Conservation (phyloP, 2,329 filamentous ascomycete genomes). For the Pyrenophora graminea region DNA sequence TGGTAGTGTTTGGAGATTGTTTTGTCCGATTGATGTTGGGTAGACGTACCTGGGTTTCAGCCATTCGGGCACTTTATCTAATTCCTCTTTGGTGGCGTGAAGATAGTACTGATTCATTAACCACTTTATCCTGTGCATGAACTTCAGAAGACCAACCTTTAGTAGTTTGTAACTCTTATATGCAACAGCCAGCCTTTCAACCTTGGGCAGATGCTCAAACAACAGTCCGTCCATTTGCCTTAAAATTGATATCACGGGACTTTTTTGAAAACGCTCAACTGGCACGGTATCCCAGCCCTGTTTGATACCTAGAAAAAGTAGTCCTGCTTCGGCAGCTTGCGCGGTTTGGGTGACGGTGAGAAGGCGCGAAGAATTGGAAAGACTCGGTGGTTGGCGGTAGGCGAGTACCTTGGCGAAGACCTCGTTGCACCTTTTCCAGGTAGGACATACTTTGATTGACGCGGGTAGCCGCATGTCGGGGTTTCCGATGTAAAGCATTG, state of each 20-base stretch:
- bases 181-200: conserved; percentile 32
- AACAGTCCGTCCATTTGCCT: conserved; percentile 38
- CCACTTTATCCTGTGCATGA: not conserved
- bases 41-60: conserved; percentile 28
- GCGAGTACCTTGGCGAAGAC: conserved; percentile 36
- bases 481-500: conserved; percentile 36
- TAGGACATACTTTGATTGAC: conserved; percentile 23
- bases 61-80: conserved; percentile 36
- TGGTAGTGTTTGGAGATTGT: no score
- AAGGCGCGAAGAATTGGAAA: not conserved
- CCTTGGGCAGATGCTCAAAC: conserved; percentile 30
- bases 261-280: conserved; percentile 32
- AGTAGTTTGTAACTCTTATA: conserved; percentile 44
- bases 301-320: conserved; percentile 37
- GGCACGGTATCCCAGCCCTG: conserved; percentile 32
- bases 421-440: conserved; percentile 39
- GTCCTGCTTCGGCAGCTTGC: conserved; percentile 28
- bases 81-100: conserved; percentile 30
- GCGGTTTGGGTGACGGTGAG: not conserved
- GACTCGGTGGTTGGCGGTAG: conserved; percentile 7
- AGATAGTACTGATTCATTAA: conserved; percentile 34
- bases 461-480: conserved; percentile 10
- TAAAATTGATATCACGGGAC: conserved; percentile 34
- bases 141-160: conserved; percentile 18
- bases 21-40: not conserved